A percentile compares a stretch with the other conserved stretches of the same genome.
Evolutionary conservation across 495 filamentous ascomycete species (phyloP).

Genomic region (Friedmanniomyces endolithicus): DNA sequence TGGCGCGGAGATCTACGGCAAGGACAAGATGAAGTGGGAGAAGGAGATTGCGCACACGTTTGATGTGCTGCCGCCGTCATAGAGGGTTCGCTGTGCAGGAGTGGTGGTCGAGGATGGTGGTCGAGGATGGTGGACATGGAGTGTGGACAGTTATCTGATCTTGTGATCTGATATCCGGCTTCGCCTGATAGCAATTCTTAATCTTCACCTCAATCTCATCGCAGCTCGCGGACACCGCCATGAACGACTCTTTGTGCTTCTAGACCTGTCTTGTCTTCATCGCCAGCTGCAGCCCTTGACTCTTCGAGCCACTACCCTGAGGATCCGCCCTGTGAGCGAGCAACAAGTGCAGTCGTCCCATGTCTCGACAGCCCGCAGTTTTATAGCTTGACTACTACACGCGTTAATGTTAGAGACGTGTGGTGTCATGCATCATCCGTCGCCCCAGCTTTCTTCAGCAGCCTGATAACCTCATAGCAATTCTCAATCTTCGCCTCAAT

Average conservation of each 20-base stretch:
- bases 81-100: background rate
- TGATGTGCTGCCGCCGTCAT: slow-evolving; percentile 17
- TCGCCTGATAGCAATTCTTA: background rate
- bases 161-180: no score
- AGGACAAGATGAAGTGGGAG: slow-evolving; percentile 23
- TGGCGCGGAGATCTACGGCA: slow-evolving; percentile 20
- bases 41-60: slow-evolving; percentile 21
- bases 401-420: no score
- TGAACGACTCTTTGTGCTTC: slow-evolving; percentile 3
- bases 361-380: no score
- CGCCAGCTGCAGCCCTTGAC: slow-evolving; percentile 1
- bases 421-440: background rate
- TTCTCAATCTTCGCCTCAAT: background rate
- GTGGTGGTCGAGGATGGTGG: background rate
- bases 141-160: background rate
- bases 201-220: background rate
- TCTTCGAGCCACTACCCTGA: background rate
- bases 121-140: background rate
- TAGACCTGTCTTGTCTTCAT: background rate
- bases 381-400: no score
- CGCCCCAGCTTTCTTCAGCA: slow-evolving; percentile 1
- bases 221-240: background rate
- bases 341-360: slow-evolving; percentile 12
- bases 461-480: slow-evolving; percentile 3
- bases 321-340: slow-evolving; percentile 14